Percentiles rank a stretch among this genome's conserved stretches.
Evolutionary conservation across 768 basidiomycete species (phyloP).

Genomic region (Phaffia australis): DNA sequence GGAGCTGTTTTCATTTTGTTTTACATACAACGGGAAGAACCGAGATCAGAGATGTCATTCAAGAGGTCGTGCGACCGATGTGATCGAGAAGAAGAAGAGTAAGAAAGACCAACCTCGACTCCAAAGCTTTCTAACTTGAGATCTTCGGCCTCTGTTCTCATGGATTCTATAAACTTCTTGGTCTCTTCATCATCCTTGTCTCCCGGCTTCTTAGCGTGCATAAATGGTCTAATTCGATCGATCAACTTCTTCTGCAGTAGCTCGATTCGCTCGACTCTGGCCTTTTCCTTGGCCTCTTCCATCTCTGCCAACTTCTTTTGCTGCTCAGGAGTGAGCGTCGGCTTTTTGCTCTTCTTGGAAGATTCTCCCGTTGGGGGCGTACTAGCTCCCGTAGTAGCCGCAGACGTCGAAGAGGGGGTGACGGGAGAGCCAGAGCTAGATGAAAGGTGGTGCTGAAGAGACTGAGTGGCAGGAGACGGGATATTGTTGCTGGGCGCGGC

Average conservation of each 20-base stretch:
- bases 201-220: slow-evolving; percentile 52
- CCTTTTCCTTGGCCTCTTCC: slow-evolving; percentile 67
- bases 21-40: neutral
- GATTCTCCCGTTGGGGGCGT: slow-evolving; percentile 18
- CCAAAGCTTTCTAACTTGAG: slow-evolving; percentile 96
- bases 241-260: slow-evolving; percentile 65
- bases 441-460: slow-evolving; percentile 25
- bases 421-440: slow-evolving; percentile 21
- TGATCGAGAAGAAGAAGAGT: neutral
- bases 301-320: slow-evolving; percentile 69
- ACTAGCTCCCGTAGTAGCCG: slow-evolving; percentile 26
- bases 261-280: slow-evolving; percentile 48
- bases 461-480: slow-evolving; percentile 3
- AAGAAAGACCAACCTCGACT: slow-evolving; percentile 56
- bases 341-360: slow-evolving; percentile 33
- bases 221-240: slow-evolving; percentile 77
- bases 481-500: no score
- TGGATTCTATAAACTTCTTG: slow-evolving; percentile 59
- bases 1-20: slow-evolving; percentile 44
- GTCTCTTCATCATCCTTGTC: slow-evolving; percentile 62
- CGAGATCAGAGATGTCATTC: neutral
- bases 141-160: slow-evolving; percentile 79
- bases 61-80: neutral
- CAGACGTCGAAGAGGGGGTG: slow-evolving; percentile 17
- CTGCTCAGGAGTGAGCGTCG: slow-evolving; percentile 67